A percentile compares a stretch with the other conserved stretches of the same genome.
phyloP scores from a whole-genome alignment of 805 yeast genomes.

The Sugiyamaella americana region DNA sequence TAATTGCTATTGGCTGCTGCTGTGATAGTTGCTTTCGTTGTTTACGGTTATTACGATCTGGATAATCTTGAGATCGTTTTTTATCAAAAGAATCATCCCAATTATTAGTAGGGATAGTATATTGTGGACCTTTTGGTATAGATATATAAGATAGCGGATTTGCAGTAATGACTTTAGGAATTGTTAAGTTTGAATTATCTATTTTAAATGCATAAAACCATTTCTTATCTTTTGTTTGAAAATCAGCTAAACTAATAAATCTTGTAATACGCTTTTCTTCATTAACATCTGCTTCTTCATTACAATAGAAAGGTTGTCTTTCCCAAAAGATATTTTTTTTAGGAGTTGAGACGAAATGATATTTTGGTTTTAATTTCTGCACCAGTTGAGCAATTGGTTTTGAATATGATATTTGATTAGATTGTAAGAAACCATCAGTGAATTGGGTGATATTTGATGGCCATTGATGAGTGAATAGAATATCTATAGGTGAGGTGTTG shows the following conservation, averaged over 20 bases:
- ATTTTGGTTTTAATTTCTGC: conserved; percentile 48
- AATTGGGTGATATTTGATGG: conserved; percentile 46
- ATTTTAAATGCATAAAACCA: conserved; percentile 73
- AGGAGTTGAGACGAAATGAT: conserved; percentile 50
- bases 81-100: not conserved
- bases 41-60: not conserved
- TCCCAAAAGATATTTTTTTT: conserved; percentile 48
- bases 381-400: not conserved
- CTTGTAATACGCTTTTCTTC: conserved; percentile 39
- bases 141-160: conserved; percentile 1
- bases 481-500: conserved; percentile 44
- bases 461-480: conserved; percentile 58
- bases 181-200: not conserved
- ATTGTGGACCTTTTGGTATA: not conserved
- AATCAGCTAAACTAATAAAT: conserved; percentile 59
- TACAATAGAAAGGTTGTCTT: conserved; percentile 57
- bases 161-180: conserved; percentile 3
- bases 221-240: conserved; percentile 42
- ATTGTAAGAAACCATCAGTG: conserved; percentile 19
- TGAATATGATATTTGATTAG: not conserved
- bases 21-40: not conserved
- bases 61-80: not conserved
- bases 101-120: too few relatives aligned
- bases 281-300: conserved; percentile 20
- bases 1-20: not conserved